These are phyloP conservation scores for Cornus kousa DNA, from an alignment of 148 eudicot genomes.

Conservation along the genomic window DNA sequence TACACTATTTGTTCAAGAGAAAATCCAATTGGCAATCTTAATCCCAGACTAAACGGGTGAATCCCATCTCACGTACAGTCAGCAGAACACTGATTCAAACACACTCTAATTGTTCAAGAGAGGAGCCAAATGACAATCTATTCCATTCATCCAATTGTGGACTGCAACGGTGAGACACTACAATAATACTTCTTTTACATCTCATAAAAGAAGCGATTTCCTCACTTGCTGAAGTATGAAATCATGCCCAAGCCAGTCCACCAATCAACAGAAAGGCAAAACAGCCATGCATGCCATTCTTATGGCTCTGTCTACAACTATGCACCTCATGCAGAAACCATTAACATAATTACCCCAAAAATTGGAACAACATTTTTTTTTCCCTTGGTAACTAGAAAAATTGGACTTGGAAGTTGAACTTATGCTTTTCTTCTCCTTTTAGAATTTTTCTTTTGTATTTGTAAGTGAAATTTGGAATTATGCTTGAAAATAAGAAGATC, in stretches of 20 bases:
- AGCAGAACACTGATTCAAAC: not conserved
- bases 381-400: too few species aligned
- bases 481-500: not conserved
- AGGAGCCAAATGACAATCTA: not conserved
- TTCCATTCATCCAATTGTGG: not conserved
- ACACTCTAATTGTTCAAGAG: not conserved
- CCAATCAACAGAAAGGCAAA: not conserved
- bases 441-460: too few species aligned
- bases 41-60: not conserved
- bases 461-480: not conserved
- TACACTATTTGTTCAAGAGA: not conserved
- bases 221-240: not conserved
- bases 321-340: not conserved
- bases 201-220: not conserved
- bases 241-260: not conserved
- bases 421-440: too few species aligned
- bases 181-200: not conserved
- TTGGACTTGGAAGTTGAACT: too few species aligned
- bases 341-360: not conserved
- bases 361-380: not conserved
- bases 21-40: not conserved
- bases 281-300: not conserved
- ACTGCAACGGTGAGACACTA: not conserved
- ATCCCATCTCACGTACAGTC: not conserved
- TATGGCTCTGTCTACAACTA: not conserved